Evolutionary conservation across 148 eudicot genomes (phyloP).

Genomic region (Beta vulgaris): DNA sequence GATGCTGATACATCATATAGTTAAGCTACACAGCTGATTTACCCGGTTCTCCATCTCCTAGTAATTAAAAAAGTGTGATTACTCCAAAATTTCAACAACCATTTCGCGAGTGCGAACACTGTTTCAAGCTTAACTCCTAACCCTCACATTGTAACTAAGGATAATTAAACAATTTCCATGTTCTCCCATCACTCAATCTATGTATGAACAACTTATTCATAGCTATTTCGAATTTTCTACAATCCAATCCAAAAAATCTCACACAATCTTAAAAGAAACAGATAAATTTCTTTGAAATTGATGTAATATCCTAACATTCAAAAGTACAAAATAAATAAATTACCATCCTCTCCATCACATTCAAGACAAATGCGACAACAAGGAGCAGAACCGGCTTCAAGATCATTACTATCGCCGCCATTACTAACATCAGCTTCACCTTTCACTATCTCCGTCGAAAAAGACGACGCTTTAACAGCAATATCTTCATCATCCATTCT

Average conservation of each 20-base stretch:
- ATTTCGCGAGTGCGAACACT: too few species aligned
- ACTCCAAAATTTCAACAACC: not conserved
- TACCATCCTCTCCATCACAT: conserved; percentile 66
- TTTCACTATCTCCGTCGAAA: conserved; percentile 35
- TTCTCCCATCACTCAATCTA: not conserved
- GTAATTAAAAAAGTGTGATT: not conserved
- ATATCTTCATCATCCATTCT: conserved; percentile 15
- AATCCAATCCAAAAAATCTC: not conserved
- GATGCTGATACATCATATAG: not conserved
- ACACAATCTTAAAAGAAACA: not conserved
- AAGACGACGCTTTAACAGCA: conserved; percentile 19
- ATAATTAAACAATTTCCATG: not conserved
- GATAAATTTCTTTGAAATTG: not conserved
- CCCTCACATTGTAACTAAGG: too few species aligned
- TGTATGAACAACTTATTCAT: not conserved
- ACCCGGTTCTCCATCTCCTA: not conserved
- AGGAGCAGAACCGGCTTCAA: conserved; percentile 56
- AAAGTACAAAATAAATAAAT: not conserved
- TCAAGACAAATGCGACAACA: conserved; percentile 87
- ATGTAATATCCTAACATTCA: not conserved
- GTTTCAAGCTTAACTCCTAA: not conserved
- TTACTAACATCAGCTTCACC: conserved; percentile 22
- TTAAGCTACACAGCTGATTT: not conserved
- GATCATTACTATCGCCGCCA: conserved; percentile 34
- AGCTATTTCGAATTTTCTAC: too few species aligned